Evolutionary conservation across 169 alveolate species (phyloP).

Genomic region (Plasmodium blacklocki): DNA sequence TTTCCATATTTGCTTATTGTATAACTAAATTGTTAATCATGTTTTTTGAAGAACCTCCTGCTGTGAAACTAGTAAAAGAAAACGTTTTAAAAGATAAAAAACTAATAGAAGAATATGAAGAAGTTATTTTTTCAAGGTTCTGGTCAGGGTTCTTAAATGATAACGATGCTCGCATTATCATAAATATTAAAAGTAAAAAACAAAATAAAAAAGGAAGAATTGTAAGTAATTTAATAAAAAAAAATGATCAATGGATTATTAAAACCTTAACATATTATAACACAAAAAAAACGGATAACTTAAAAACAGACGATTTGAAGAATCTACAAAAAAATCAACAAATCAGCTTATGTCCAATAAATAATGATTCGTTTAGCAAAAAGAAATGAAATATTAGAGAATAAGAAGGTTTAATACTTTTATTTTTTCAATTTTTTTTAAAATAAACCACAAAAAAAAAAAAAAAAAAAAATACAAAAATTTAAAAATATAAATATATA

Average conservation of each 20-base stretch:
- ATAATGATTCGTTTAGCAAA: neutral
- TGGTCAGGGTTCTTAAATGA: constrained; percentile 67
- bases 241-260: constrained; percentile 44
- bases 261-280: constrained; percentile 69
- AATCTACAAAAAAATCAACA: constrained; percentile 6
- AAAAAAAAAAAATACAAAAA: neutral
- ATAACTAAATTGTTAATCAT: constrained; percentile 11
- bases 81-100: constrained; percentile 35
- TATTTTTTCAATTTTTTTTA: neutral
- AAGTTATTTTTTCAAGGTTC: constrained; percentile 27
- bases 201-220: constrained; percentile 38
- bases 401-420: neutral
- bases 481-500: neutral
- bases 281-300: constrained; percentile 47
- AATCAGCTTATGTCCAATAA: constrained; percentile 25
- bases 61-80: constrained; percentile 49
- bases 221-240: constrained; percentile 31
- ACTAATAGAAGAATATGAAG: constrained; percentile 50
- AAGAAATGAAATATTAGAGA: constrained; percentile 4
- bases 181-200: constrained; percentile 35
- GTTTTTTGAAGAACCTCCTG: constrained; percentile 46
- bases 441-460: neutral
- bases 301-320: constrained; percentile 66
- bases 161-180: constrained; percentile 18
- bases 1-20: constrained; percentile 42